These are phyloP conservation scores for Euphrasia arctica DNA, from an alignment of 305 asterid genomes.

Conservation along the genomic window DNA sequence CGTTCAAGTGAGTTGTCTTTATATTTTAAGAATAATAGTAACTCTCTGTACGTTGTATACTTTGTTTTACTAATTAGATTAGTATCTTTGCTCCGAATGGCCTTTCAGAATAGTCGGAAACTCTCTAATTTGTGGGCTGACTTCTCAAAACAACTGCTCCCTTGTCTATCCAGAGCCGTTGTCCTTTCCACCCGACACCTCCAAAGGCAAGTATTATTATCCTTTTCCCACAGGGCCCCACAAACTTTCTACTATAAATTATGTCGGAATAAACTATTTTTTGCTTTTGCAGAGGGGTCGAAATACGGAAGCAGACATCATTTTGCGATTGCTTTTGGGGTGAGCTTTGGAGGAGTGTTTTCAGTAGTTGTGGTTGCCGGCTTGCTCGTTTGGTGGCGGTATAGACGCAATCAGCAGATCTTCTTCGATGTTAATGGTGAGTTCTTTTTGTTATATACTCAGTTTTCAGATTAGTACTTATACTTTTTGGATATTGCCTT, in stretches of 20 bases:
- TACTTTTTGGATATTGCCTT: not conserved
- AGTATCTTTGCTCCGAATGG: conserved; percentile 22
- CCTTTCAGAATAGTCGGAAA: conserved; percentile 74
- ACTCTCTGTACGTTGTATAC: conserved; percentile 7
- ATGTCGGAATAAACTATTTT: conserved; percentile 12
- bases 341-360: conserved; percentile 64
- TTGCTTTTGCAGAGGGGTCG: conserved; percentile 45
- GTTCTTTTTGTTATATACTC: not conserved
- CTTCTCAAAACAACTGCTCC: conserved; percentile 67
- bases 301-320: conserved; percentile 51
- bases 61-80: conserved; percentile 13
- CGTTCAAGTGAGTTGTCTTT: conserved; percentile 63
- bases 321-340: conserved; percentile 61
- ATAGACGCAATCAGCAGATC: conserved; percentile 80
- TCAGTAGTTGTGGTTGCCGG: conserved; percentile 42
- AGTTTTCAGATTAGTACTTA: too few species aligned
- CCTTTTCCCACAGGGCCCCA: not conserved
- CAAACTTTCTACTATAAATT: not conserved
- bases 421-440: conserved; percentile 92
- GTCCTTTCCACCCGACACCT: conserved; percentile 67
- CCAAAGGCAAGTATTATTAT: conserved; percentile 40
- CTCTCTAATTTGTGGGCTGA: conserved; percentile 74
- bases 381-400: conserved; percentile 72
- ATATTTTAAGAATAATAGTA: conserved; percentile 10
- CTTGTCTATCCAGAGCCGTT: conserved; percentile 76